Conservation (phyloP, 768 basidiomycete genomes). For the Cystobasidiopsis lactophilus region DNA sequence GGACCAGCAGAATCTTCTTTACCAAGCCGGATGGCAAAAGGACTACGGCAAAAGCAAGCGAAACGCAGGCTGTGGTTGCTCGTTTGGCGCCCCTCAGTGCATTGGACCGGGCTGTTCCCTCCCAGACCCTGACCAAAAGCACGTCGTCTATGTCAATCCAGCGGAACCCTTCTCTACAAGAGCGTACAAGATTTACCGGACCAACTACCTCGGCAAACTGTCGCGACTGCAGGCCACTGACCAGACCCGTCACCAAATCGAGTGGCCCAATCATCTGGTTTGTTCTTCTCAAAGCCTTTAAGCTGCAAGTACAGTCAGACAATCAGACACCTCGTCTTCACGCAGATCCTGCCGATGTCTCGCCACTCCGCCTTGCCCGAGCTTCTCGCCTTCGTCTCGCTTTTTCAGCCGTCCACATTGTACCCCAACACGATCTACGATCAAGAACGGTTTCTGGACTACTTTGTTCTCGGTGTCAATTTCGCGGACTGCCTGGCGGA, state of each 20-base stretch:
- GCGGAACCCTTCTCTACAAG: constrained; percentile 34
- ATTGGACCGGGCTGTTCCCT: too few species aligned
- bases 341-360: constrained; percentile 55
- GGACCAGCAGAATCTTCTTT: constrained; percentile 6
- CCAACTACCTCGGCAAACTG: constrained; percentile 31
- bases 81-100: constrained; percentile 26
- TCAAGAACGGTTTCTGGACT: constrained; percentile 1
- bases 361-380: constrained; percentile 79
- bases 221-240: constrained; percentile 21
- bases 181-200: constrained; percentile 35
- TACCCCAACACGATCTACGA: constrained; percentile 52
- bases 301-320: background rate
- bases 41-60: constrained; percentile 14
- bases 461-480: background rate
- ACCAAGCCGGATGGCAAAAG: constrained; percentile 1
- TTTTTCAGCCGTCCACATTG: constrained; percentile 55
- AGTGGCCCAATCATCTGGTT: constrained; percentile 43
- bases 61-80: constrained; percentile 31
- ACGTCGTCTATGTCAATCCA: constrained; percentile 65
- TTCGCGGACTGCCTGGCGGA: background rate
- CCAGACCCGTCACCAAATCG: constrained; percentile 10
- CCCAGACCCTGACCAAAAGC: background rate
- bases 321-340: background rate
- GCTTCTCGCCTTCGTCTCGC: constrained; percentile 50
- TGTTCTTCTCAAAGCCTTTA: background rate